phyloP scores from a whole-genome alignment of 768 basidiomycete species.

The Cystofilobasidium macerans region DNA sequence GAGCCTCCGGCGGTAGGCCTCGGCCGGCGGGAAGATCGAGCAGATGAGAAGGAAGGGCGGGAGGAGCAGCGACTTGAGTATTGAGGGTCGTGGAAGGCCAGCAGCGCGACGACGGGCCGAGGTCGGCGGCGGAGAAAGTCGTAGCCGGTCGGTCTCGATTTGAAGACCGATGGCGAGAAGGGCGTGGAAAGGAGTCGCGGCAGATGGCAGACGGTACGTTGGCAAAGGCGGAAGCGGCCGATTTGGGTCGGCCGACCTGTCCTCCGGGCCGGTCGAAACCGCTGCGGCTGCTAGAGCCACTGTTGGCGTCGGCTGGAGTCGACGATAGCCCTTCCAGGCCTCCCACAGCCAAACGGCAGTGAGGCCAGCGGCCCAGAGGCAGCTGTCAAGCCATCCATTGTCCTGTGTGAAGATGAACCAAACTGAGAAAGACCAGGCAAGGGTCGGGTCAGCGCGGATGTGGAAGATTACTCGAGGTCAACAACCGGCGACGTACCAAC shows the following conservation, averaged over 20 bases:
- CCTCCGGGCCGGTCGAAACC: background rate
- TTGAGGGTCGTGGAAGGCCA: background rate
- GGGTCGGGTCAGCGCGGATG: background rate
- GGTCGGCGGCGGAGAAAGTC: background rate
- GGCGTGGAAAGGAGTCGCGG: slow-evolving; percentile 7
- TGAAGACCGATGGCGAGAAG: background rate
- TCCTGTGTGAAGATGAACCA: slow-evolving; percentile 23
- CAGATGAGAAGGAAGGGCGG: slow-evolving; percentile 8
- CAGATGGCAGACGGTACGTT: background rate
- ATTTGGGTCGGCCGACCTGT: background rate
- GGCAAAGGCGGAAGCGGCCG: slow-evolving; percentile 10
- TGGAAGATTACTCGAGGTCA: no score
- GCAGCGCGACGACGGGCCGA: background rate
- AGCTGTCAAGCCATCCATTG: background rate
- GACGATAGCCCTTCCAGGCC: background rate
- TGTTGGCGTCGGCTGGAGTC: background rate
- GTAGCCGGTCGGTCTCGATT: slow-evolving; percentile 3
- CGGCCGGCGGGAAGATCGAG: slow-evolving; percentile 8
- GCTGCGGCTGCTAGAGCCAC: background rate
- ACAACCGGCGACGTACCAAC: background rate
- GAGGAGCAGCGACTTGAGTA: slow-evolving; percentile 2
- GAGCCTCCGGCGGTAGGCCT: background rate
- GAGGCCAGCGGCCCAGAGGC: slow-evolving; percentile 8
- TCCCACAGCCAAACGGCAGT: slow-evolving; percentile 15
- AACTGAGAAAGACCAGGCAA: background rate